These are phyloP conservation scores for Eragrostis curvula DNA, from an alignment of 176 grass and related monocot species.

Conservation along the genomic window DNA sequence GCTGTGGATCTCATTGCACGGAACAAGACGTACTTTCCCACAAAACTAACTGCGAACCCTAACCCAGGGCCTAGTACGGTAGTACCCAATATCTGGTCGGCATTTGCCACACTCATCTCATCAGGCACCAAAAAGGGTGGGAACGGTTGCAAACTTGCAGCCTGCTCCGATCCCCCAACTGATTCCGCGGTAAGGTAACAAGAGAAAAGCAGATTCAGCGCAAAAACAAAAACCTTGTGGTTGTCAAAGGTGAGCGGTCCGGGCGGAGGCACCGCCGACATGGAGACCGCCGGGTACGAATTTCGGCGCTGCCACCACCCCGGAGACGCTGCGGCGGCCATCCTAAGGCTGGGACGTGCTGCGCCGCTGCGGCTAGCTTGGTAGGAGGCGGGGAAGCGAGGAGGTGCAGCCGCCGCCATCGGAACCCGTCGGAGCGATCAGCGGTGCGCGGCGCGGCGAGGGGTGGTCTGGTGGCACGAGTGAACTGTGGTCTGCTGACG, in stretches of 20 bases:
- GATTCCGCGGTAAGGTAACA: neutral
- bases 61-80: too few relatives aligned
- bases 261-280: neutral
- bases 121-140: neutral
- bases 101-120: neutral
- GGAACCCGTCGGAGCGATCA: slow-evolving; percentile 1
- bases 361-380: neutral
- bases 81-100: neutral
- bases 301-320: slow-evolving; percentile 27
- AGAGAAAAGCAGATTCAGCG: neutral
- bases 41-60: neutral
- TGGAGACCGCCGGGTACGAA: neutral
- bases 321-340: neutral
- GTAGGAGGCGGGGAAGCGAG: slow-evolving; percentile 5
- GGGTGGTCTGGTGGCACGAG: too few relatives aligned
- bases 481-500: too few relatives aligned
- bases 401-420: slow-evolving; percentile 41
- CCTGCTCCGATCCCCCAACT: neutral
- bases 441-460: neutral
- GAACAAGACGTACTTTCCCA: neutral
- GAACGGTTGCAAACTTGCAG: neutral
- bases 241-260: neutral
- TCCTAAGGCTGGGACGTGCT: neutral
- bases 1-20: too few relatives aligned
- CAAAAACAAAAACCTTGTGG: neutral